Percentiles rank a stretch among this genome's conserved stretches.
phyloP scores from a whole-genome alignment of 345 rosid genomes.

The Salix arbutifolia region DNA sequence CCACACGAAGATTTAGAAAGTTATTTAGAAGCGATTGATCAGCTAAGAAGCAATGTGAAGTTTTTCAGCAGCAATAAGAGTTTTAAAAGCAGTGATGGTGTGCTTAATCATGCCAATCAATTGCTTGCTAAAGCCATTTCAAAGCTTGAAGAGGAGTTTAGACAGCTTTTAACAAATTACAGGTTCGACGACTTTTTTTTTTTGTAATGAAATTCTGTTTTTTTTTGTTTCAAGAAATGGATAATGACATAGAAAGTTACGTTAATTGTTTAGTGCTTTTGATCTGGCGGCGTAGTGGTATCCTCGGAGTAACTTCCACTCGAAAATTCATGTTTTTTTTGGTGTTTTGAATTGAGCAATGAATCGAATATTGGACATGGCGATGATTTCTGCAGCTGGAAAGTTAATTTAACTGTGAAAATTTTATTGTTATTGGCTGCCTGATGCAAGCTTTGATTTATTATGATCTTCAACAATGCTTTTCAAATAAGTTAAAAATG shows the following conservation, averaged over 20 bases:
- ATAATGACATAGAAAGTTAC: background rate
- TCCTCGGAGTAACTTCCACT: background rate
- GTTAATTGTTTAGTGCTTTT: background rate
- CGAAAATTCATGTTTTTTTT: background rate
- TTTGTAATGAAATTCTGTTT: background rate
- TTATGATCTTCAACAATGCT: background rate
- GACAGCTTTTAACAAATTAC: slow-evolving; percentile 64
- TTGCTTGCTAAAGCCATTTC: slow-evolving; percentile 75
- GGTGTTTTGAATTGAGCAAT: background rate
- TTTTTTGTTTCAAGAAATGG: background rate
- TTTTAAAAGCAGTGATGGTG: slow-evolving; percentile 58
- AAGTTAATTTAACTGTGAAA: background rate
- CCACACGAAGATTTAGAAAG: slow-evolving; percentile 94
- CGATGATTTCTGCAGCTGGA: background rate
- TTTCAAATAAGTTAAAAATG: background rate
- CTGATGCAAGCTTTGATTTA: background rate
- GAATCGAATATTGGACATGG: background rate
- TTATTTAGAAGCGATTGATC: slow-evolving; percentile 88
- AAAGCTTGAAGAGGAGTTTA: slow-evolving; percentile 93
- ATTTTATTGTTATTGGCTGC: background rate
- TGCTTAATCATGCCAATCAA: slow-evolving; percentile 60
- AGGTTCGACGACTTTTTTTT: slow-evolving; percentile 41
- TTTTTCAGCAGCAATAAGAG: slow-evolving; percentile 63
- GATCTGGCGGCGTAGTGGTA: background rate
- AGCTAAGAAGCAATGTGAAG: slow-evolving; percentile 57